Percentiles rank a stretch among this genome's conserved stretches.
Evolutionary conservation across 179 eudicot species (phyloP).

Genomic region (Silene coronaria): DNA sequence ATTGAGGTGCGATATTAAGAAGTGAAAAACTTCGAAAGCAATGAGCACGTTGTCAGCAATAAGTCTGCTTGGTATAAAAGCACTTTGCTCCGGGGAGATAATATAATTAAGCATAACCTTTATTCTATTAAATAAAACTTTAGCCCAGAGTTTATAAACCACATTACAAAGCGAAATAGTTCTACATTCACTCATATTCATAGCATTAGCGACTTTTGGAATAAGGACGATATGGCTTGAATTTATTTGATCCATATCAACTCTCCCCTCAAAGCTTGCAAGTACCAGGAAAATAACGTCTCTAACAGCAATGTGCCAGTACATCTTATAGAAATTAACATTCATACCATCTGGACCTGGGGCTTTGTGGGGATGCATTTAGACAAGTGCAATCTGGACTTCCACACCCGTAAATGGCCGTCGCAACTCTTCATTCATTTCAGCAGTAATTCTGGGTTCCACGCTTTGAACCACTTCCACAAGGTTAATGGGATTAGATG

Average conservation of each 20-base stretch:
- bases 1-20: no score
- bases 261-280: not conserved
- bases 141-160: no score
- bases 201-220: not conserved
- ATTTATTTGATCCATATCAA: not conserved
- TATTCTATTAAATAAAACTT: no score
- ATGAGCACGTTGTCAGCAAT: no score
- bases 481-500: not conserved
- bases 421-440: not conserved
- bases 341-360: not conserved
- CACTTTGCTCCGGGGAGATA: no score
- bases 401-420: not conserved
- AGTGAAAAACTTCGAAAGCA: no score
- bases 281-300: not conserved
- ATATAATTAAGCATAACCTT: no score
- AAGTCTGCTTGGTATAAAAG: no score
- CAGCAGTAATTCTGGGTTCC: not conserved
- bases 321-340: not conserved
- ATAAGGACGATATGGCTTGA: not conserved
- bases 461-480: not conserved
- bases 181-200: no score
- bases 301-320: not conserved
- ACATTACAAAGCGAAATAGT: no score
- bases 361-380: not conserved
- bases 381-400: not conserved